Percentiles rank a stretch among this genome's conserved stretches.
Evolutionary conservation across 108 stramenopile genomes (phyloP).

Genomic region (Cyclotella atomus): DNA sequence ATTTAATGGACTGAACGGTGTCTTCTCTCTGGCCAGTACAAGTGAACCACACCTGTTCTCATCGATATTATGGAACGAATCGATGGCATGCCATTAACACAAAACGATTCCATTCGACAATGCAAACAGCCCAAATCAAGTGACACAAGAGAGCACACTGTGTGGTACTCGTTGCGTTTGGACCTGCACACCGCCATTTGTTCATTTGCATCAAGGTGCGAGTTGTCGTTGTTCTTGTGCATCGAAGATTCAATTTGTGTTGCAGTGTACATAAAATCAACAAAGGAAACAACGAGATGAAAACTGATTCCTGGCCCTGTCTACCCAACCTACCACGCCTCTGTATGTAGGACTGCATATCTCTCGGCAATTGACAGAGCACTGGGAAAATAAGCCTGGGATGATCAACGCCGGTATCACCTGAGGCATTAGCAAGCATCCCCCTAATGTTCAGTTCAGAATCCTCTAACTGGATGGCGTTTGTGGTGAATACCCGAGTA

Average conservation of each 20-base stretch:
- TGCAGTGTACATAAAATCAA: not conserved
- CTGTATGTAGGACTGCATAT: slow-evolving; percentile 1
- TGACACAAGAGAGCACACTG: not conserved
- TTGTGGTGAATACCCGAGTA: not conserved
- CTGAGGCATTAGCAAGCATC: not conserved
- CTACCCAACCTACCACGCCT: not conserved
- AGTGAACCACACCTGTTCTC: not conserved
- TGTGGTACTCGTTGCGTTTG: not conserved
- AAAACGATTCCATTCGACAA: not conserved
- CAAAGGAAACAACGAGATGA: not conserved
- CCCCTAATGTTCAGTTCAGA: not conserved
- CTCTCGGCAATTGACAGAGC: not conserved
- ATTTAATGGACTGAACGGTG: not conserved
- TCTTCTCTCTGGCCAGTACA: not conserved
- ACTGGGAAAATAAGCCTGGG: not conserved
- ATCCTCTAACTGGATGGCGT: not conserved
- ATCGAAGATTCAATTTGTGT: not conserved
- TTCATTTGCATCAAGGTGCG: not conserved
- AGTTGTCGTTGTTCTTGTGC: not conserved
- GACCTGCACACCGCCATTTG: not conserved
- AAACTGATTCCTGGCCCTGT: not conserved
- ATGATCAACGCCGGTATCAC: not conserved
- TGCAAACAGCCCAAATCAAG: not conserved
- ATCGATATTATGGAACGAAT: not conserved
- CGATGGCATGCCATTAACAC: not conserved